These are phyloP conservation scores for Cutaneotrichosporon cavernicola DNA, from an alignment of 1,284 basidiomycete species.

Conservation along the genomic window DNA sequence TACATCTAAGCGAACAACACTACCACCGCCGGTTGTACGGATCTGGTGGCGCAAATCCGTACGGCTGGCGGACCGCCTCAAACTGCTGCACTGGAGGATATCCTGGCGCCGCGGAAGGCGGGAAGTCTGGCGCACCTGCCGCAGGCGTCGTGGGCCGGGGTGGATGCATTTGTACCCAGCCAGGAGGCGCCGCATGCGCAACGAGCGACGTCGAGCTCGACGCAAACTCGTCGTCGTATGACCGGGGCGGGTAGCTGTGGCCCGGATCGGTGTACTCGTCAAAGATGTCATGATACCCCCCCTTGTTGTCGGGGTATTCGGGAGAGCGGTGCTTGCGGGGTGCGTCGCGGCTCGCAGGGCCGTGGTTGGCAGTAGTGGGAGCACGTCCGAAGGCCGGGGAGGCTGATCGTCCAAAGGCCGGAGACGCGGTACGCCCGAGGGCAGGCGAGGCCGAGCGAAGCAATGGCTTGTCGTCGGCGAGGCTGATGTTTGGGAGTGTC, in stretches of 20 bases:
- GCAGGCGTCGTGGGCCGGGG: neutral
- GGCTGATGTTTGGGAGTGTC: slow-evolving; percentile 84
- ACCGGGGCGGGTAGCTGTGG: slow-evolving; percentile 1
- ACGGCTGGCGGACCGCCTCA: neutral
- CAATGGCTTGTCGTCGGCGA: slow-evolving; percentile 58
- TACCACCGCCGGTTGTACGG: neutral
- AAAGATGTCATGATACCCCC: slow-evolving; percentile 7
- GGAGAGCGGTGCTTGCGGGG: neutral
- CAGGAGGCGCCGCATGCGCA: slow-evolving; percentile 6
- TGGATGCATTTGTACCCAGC: neutral
- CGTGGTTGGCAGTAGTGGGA: neutral
- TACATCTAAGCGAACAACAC: neutral
- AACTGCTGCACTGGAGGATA: slow-evolving; percentile 6
- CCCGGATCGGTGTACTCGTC: slow-evolving; percentile 5
- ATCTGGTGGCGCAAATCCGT: slow-evolving; percentile 1
- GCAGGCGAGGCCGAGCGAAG: neutral
- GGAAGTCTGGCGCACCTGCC: slow-evolving; percentile 4
- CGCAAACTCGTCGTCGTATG: slow-evolving; percentile 1
- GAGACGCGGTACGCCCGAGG: neutral
- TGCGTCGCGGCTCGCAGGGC: neutral
- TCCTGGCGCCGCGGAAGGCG: neutral
- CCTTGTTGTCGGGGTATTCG: slow-evolving; percentile 10
- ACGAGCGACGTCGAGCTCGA: slow-evolving; percentile 8
- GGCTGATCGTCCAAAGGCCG: neutral
- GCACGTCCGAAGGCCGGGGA: neutral